Conservation (phyloP, 345 rosid species). For the Sapria himalayana region DNA sequence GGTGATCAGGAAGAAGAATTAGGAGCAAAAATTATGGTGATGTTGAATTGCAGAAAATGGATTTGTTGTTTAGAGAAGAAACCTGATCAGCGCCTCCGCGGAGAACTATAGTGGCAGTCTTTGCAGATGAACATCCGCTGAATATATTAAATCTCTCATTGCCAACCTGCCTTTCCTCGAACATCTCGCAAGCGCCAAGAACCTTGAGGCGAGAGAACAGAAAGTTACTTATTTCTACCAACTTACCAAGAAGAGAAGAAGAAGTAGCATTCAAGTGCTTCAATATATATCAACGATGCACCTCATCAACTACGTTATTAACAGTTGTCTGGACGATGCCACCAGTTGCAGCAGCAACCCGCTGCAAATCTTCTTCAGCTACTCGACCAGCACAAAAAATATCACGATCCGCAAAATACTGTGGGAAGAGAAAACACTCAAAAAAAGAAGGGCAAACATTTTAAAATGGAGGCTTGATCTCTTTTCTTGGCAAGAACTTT, state of each 20-base stretch:
- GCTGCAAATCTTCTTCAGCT: constrained; percentile 72
- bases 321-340: constrained; percentile 95
- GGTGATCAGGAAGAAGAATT: too few relatives aligned
- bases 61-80: too few relatives aligned
- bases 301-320: constrained; percentile 85
- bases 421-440: constrained; percentile 6
- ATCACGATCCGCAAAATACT: constrained; percentile 98
- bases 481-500: too few relatives aligned
- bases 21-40: too few relatives aligned
- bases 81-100: constrained; percentile 99
- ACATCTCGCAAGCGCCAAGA: constrained; percentile 86
- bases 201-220: constrained; percentile 27
- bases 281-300: constrained; percentile 1
- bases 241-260: background rate
- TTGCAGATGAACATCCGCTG: constrained; percentile 92
- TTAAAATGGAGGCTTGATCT: constrained; percentile 3
- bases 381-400: constrained; percentile 99
- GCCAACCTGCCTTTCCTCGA: constrained; percentile 97
- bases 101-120: constrained; percentile 88
- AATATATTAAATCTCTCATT: constrained; percentile 94
- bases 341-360: constrained; percentile 96
- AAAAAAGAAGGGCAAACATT: background rate
- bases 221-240: constrained; percentile 1
- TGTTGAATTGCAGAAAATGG: too few relatives aligned
- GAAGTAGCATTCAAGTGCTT: background rate